Percentiles rank a stretch among this genome's conserved stretches.
phyloP scores from a whole-genome alignment of 2,329 filamentous ascomycete species.

The Xenoacremonium recifei region DNA sequence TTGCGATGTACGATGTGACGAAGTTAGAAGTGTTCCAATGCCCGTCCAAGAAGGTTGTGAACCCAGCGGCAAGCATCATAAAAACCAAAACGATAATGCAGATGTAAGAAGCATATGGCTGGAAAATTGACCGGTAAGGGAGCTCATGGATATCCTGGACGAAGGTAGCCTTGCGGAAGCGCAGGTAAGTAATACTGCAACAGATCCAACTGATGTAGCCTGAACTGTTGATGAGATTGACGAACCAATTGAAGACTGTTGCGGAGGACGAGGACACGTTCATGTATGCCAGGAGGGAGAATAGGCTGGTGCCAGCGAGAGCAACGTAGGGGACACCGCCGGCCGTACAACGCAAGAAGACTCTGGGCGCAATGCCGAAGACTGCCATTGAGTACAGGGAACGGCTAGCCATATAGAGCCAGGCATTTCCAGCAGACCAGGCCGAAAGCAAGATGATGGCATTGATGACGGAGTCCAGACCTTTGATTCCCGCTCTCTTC shows the following conservation, averaged over 20 bases:
- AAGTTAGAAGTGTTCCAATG: slow-evolving; percentile 8
- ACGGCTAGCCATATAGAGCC: slow-evolving; percentile 47
- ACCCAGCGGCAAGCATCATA: slow-evolving; percentile 8
- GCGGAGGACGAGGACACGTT: slow-evolving; percentile 7
- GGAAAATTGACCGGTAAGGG: slow-evolving; percentile 9
- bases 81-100: slow-evolving; percentile 6
- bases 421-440: slow-evolving; percentile 55
- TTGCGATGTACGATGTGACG: slow-evolving; percentile 10
- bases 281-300: slow-evolving; percentile 11
- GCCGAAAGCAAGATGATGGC: slow-evolving; percentile 55
- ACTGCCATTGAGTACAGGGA: slow-evolving; percentile 45
- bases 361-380: slow-evolving; percentile 37
- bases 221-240: slow-evolving; percentile 12
- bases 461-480: slow-evolving; percentile 49
- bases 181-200: slow-evolving; percentile 11
- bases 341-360: slow-evolving; percentile 27
- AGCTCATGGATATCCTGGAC: slow-evolving; percentile 8
- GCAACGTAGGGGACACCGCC: slow-evolving; percentile 23
- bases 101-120: slow-evolving; percentile 7
- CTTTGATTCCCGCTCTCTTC: slow-evolving; percentile 39
- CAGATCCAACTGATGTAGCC: slow-evolving; percentile 12
- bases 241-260: slow-evolving; percentile 15
- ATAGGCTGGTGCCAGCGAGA: slow-evolving; percentile 10
- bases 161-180: slow-evolving; percentile 9
- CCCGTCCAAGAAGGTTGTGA: slow-evolving; percentile 10